phyloP scores from a whole-genome alignment of 2,329 filamentous ascomycete genomes.

The Westerdykella ornata region DNA sequence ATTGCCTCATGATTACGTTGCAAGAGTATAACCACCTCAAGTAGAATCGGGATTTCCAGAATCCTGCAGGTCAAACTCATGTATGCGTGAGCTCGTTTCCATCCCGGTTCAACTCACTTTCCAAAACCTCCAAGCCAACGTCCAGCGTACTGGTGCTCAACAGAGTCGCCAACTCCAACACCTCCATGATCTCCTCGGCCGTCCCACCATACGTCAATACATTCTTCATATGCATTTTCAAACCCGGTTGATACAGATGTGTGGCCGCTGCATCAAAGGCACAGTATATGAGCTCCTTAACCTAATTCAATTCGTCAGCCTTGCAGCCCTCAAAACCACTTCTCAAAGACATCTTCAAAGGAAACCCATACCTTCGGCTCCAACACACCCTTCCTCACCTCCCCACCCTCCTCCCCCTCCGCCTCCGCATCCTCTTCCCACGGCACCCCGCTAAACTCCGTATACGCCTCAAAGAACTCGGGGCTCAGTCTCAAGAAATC shows the following conservation, averaged over 20 bases:
- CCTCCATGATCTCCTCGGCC: constrained; percentile 45
- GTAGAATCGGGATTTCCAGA: too few relatives aligned
- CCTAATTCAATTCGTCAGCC: constrained; percentile 4
- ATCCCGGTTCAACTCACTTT: constrained; percentile 14
- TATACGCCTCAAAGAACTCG: constrained; percentile 45
- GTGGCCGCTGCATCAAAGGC: constrained; percentile 46
- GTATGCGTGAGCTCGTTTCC: background rate
- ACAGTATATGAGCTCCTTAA: constrained; percentile 45
- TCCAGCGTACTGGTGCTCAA: constrained; percentile 29
- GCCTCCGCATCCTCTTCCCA: constrained; percentile 22
- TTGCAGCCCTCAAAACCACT: background rate
- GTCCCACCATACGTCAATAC: constrained; percentile 43
- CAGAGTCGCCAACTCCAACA: constrained; percentile 41
- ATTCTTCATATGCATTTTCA: constrained; percentile 47
- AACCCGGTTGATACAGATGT: constrained; percentile 43
- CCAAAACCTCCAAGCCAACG: constrained; percentile 19
- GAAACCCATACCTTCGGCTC: constrained; percentile 38
- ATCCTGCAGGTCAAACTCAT: too few relatives aligned
- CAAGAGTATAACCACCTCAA: too few relatives aligned
- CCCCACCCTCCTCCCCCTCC: constrained; percentile 5
- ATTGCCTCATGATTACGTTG: too few relatives aligned
- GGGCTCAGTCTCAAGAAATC: constrained; percentile 41
- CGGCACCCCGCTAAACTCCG: constrained; percentile 43
- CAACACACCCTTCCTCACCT: constrained; percentile 24
- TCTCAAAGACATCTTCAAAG: background rate